A percentile compares a stretch with the other conserved stretches of the same genome.
phyloP scores from a whole-genome alignment of 1,284 basidiomycete species.

The Ganoderma meredithae region DNA sequence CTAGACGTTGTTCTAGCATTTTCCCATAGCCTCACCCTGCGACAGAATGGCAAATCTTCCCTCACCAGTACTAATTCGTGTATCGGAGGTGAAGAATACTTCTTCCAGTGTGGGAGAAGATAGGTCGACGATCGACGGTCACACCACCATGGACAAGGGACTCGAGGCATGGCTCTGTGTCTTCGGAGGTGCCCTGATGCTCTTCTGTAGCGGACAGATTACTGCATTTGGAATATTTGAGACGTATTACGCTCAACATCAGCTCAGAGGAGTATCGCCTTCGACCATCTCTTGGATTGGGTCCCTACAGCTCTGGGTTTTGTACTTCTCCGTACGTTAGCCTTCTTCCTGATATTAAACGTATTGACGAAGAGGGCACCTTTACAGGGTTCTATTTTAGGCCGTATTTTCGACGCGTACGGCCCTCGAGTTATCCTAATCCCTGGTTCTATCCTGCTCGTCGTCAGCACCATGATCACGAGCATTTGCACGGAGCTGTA shows the following conservation, averaged over 20 bases:
- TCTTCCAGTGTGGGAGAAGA: neutral
- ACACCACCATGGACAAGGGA: slow-evolving; percentile 37
- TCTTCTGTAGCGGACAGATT: slow-evolving; percentile 48
- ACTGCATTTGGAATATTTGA: slow-evolving; percentile 51
- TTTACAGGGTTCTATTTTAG: slow-evolving; percentile 42
- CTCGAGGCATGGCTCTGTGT: slow-evolving; percentile 45
- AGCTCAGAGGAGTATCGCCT: slow-evolving; percentile 42
- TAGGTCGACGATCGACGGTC: neutral
- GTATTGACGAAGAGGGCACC: neutral
- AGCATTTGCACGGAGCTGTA: slow-evolving; percentile 46
- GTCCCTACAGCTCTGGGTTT: slow-evolving; percentile 50
- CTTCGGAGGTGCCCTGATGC: slow-evolving; percentile 43
- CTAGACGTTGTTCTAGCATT: neutral
- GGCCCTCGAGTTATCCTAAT: slow-evolving; percentile 42
- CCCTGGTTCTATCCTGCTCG: slow-evolving; percentile 42
- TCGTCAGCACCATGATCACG: slow-evolving; percentile 45
- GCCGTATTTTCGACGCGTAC: slow-evolving; percentile 47
- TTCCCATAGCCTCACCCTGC: neutral
- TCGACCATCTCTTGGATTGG: slow-evolving; percentile 58
- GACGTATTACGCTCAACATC: slow-evolving; percentile 50
- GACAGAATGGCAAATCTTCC: neutral
- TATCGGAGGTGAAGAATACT: neutral
- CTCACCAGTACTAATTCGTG: neutral
- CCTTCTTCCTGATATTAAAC: neutral
- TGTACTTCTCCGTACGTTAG: slow-evolving; percentile 46